Conservation (phyloP, 352 stramenopile species). For the Phytophthora fragariae region DNA sequence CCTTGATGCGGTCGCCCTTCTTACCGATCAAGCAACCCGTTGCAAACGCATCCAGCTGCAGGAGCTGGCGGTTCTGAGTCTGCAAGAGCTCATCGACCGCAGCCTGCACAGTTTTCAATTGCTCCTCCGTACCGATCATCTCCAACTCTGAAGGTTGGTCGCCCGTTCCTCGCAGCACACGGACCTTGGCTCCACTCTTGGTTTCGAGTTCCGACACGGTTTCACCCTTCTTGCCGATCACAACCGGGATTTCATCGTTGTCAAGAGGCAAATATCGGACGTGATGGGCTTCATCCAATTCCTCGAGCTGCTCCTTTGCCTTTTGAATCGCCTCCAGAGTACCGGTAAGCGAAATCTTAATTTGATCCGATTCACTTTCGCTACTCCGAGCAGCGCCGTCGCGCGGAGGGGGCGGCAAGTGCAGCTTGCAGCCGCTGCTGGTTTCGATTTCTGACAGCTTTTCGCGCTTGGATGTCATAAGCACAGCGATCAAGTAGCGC, state of each 20-base stretch:
- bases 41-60: slow-evolving; percentile 79
- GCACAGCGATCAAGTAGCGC: slow-evolving; percentile 62
- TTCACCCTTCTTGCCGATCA: slow-evolving; percentile 85
- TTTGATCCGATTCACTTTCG: slow-evolving; percentile 46
- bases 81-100: slow-evolving; percentile 72
- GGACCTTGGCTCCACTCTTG: slow-evolving; percentile 68
- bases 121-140: slow-evolving; percentile 77
- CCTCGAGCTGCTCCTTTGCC: slow-evolving; percentile 68
- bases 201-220: slow-evolving; percentile 76
- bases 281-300: slow-evolving; percentile 66
- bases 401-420: slow-evolving; percentile 49
- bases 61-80: slow-evolving; percentile 78
- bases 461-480: slow-evolving; percentile 78
- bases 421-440: slow-evolving; percentile 62
- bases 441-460: slow-evolving; percentile 79
- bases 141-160: slow-evolving; percentile 63
- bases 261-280: slow-evolving; percentile 78
- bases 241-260: slow-evolving; percentile 74
- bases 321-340: slow-evolving; percentile 65
- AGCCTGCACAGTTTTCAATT: slow-evolving; percentile 58
- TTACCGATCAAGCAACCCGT: slow-evolving; percentile 80
- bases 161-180: slow-evolving; percentile 53
- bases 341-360: slow-evolving; percentile 75
- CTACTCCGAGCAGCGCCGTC: slow-evolving; percentile 29
- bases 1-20: slow-evolving; percentile 84